Evolutionary conservation across 2,329 filamentous ascomycete genomes (phyloP).

Genomic region (Ambrosiella xylebori): DNA sequence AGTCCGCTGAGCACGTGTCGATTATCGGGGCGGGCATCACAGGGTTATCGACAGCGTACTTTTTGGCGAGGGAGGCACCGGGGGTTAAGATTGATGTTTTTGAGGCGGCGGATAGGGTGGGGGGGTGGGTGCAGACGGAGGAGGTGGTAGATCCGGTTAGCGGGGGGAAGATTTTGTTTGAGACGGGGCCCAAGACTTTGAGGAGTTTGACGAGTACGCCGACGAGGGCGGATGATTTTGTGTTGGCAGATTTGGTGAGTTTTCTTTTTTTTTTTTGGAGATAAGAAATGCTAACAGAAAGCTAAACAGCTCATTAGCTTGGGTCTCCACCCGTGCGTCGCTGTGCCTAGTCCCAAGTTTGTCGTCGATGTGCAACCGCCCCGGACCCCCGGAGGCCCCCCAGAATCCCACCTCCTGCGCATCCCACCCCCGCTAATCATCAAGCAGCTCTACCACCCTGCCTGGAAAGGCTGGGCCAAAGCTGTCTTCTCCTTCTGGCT

Average conservation of each 20-base stretch:
- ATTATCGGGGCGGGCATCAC: slow-evolving; percentile 71
- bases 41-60: slow-evolving; percentile 62
- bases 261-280: background rate
- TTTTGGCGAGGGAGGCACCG: slow-evolving; percentile 37
- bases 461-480: slow-evolving; percentile 11
- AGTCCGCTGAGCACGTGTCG: slow-evolving; percentile 30
- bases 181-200: slow-evolving; percentile 55
- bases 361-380: slow-evolving; percentile 3
- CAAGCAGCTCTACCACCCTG: slow-evolving; percentile 9
- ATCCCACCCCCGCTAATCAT: slow-evolving; percentile 18
- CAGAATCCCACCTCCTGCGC: slow-evolving; percentile 37
- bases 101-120: slow-evolving; percentile 46
- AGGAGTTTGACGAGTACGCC: slow-evolving; percentile 30
- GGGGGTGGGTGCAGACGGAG: slow-evolving; percentile 68
- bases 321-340: slow-evolving; percentile 9
- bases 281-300: background rate
- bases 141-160: slow-evolving; percentile 29
- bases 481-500: slow-evolving; percentile 11
- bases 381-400: background rate
- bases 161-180: slow-evolving; percentile 8
- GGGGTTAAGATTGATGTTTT: slow-evolving; percentile 11
- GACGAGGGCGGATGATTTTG: slow-evolving; percentile 39
- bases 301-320: slow-evolving; percentile 6
- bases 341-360: slow-evolving; percentile 9
- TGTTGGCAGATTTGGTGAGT: slow-evolving; percentile 54